A percentile compares a stretch with the other conserved stretches of the same genome.
Conservation (phyloP, 257 asterid genomes). For the Euphrasia confusa region DNA sequence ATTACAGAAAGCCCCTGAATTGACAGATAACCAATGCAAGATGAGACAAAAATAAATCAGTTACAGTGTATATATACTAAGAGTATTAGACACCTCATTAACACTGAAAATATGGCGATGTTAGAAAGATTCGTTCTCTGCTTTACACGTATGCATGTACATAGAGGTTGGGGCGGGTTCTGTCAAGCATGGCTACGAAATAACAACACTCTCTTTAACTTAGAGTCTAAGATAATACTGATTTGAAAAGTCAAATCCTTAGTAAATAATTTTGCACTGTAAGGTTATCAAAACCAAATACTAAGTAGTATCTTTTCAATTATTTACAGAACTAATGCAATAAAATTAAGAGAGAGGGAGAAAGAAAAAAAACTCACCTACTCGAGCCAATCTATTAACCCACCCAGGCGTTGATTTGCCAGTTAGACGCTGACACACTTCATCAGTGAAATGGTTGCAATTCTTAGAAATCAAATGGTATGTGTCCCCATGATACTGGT, state of each 20-base stretch:
- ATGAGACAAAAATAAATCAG: constrained; percentile 21
- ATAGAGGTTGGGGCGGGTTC: not conserved
- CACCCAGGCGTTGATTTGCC: constrained; percentile 79
- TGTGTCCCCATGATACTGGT: constrained; percentile 62
- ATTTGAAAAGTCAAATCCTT: constrained; percentile 3
- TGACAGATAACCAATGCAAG: constrained; percentile 18
- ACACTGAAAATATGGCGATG: not conserved
- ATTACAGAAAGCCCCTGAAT: constrained; percentile 76
- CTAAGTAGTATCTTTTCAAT: not conserved
- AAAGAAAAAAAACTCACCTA: constrained; percentile 39
- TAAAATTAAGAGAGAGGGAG: not conserved
- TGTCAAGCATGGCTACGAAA: not conserved
- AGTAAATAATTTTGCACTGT: constrained; percentile 2
- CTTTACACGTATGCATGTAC: not conserved
- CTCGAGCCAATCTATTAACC: constrained; percentile 80
- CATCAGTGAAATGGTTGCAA: constrained; percentile 83
- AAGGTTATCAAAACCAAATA: constrained; percentile 12
- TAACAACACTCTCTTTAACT: constrained; percentile 7
- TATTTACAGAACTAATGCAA: constrained; percentile 3
- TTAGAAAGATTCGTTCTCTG: too few species aligned
- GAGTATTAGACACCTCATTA: constrained; percentile 16
- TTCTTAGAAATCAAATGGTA: constrained; percentile 79
- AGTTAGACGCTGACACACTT: constrained; percentile 57
- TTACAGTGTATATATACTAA: constrained; percentile 3
- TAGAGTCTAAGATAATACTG: constrained; percentile 4